Conservation (phyloP, 78 protist genomes). For the Dictyostelium firmibasis region DNA sequence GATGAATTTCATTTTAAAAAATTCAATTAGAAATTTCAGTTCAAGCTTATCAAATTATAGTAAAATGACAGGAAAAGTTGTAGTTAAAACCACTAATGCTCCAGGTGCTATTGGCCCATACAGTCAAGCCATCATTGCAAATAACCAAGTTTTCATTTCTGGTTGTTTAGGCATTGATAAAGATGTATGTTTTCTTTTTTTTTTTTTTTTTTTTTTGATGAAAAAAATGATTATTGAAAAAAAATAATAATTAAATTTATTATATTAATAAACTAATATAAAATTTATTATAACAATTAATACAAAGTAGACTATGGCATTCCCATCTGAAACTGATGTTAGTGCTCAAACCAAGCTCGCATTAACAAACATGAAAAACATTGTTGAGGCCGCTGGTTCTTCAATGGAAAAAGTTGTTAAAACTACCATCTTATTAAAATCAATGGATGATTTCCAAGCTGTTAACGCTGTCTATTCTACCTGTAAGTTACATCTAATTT, state of each 20-base stretch:
- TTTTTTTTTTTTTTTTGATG: neutral
- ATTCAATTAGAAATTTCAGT: neutral
- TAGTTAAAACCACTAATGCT: slow-evolving; percentile 67
- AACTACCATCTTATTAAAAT: slow-evolving; percentile 80
- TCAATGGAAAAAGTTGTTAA: slow-evolving; percentile 84
- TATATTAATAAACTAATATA: too few relatives aligned
- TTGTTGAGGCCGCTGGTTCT: slow-evolving; percentile 86
- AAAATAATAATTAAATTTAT: too few relatives aligned
- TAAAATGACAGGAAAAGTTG: slow-evolving; percentile 32
- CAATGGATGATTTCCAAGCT: slow-evolving; percentile 86
- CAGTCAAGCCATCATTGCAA: slow-evolving; percentile 82
- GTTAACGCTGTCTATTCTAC: slow-evolving; percentile 86
- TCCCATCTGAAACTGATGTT: slow-evolving; percentile 46
- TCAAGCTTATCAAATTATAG: neutral
- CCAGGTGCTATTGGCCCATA: slow-evolving; percentile 89
- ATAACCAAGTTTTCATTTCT: slow-evolving; percentile 79
- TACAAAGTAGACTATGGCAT: slow-evolving; percentile 35
- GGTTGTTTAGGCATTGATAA: slow-evolving; percentile 88
- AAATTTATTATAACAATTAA: too few relatives aligned
- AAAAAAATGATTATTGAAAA: too few relatives aligned
- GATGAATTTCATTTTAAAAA: neutral
- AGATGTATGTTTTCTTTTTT: slow-evolving; percentile 2
- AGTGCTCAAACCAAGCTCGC: slow-evolving; percentile 43
- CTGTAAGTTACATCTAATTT: too few relatives aligned
- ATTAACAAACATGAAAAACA: slow-evolving; percentile 80